Base-by-base conservation (phyloP, 108 stramenopile genomes). In the Phaeodactylum tricornutum region DNA sequence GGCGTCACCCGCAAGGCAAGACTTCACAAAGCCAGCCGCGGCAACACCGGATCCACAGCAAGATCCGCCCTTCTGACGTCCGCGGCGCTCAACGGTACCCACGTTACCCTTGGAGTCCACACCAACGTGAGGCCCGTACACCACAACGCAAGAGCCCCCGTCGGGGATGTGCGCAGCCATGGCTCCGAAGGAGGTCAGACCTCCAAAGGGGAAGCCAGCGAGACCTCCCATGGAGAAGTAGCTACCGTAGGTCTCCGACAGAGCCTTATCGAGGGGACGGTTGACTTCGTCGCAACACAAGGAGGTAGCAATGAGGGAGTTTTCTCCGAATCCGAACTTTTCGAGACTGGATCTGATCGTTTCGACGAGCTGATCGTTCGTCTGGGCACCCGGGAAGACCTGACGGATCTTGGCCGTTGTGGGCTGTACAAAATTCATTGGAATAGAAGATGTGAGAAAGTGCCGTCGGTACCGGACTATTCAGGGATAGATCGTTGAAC, bases 121-220 rank as follows among this genome's bases (percentile, higher is more conserved):
- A 47, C 80, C 80, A 0, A 81, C 80, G 37, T 81, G 80, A 41
- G 80, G 80, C 34, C 73, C 80, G 59, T 55, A 76, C n/a, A 77
- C 55, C 14, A 75, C 52, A 24, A 77, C 36, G 50, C 66, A 68
- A 20, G 45, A 66, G 26, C 80, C 80, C 17, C 73, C 73, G 41
- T 77, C 75, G 9, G 80, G 80, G 30, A 81, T 75, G 63, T 81
- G 80, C 20, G 58, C 57, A 34, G 74, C 58, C 75, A 74, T 72
- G 47, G 75, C 75, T 26, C 72, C 75, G 40, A 77, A 81, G 21
- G 67, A 64, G 17, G 72, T 74, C 29, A 69, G 68, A 30, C 79
- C 79, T 11, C 74, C 75, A 30, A 77, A 72, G 6, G 80, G 69
- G 40, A 81, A 77, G 38, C 80, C 80, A 22, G 80, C 69, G 12